Conservation (phyloP, 1,284 basidiomycete genomes). For the Marasmius fiardii region DNA sequence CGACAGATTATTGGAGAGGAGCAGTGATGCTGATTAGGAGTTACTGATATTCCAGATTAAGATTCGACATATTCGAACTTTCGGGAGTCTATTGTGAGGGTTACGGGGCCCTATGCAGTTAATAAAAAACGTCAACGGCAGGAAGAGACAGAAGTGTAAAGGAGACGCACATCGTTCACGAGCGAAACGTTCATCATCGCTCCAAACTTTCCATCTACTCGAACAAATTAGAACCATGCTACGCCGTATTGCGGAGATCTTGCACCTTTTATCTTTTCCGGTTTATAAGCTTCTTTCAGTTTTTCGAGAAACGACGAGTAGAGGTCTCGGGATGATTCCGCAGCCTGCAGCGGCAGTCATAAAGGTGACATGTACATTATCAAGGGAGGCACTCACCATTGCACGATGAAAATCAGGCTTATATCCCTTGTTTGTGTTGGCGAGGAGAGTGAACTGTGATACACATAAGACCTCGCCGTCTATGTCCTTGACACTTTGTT, state of each 20-base stretch:
- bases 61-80: constrained; percentile 54
- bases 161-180: constrained; percentile 70
- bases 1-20: no score
- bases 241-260: neutral
- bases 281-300: constrained; percentile 60
- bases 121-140: constrained; percentile 9
- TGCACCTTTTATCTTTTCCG: constrained; percentile 77
- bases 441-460: constrained; percentile 88
- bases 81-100: constrained; percentile 77
- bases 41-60: no score
- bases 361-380: neutral
- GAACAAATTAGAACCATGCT: constrained; percentile 5
- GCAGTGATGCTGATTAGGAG: no score
- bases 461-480: constrained; percentile 86
- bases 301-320: constrained; percentile 73
- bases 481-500: constrained; percentile 78
- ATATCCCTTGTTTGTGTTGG: constrained; percentile 82
- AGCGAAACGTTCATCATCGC: constrained; percentile 91
- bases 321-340: constrained; percentile 64
- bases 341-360: constrained; percentile 38
- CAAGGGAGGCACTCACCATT: constrained; percentile 59
- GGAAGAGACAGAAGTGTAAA: neutral
- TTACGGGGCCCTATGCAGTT: constrained; percentile 68
- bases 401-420: constrained; percentile 91
- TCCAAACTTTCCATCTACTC: constrained; percentile 82